Evolutionary conservation across 2,329 filamentous ascomycete genomes (phyloP), one percentile per base, ranked within the genome.

Genomic region (Dactylellina drechsleri): DNA sequence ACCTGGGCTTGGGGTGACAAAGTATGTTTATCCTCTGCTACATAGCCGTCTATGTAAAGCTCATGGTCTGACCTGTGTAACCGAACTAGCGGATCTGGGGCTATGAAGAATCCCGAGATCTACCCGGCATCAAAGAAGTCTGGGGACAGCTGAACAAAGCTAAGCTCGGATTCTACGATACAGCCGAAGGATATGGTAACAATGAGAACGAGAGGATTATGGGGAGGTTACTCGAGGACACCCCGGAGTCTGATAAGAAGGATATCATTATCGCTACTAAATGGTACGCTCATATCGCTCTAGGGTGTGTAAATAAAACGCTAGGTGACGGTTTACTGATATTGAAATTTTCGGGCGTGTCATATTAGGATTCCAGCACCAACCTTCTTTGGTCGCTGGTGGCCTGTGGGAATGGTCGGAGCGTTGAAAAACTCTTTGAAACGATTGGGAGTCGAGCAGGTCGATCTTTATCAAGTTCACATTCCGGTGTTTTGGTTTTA

Each of bases 151-250:
- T 82, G n/a, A 79, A 82, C 57, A 76, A 79, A 5, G 79, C 80
- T 3, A 81, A 81, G 13, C 71, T 84, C 23, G 83, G 82, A 64
- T 84, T 84, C 68, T 81, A 84, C 70, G 83, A 84, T 76, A 84
- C 83, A 4, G 83, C 83, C 7, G 82, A 84, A 78, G 81, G 80
- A 15, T 84, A 84, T 75, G 83, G 83, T 47, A 80, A 79, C 26
- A 82, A 83, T 2, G 80, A 83, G 66, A 83, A 81, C 65, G 83
- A 84, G 76, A 79, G 79, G 8, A 83, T 84, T 76, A 81, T 83
- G 66, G 81, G 82, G 2, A 79, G 80, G 20, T 78, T 84, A n/a
- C 81, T 84, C 71, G 77, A 80, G 28, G 82, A 79, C 0, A 79
- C 82, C 71, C 78, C 80, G 18, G 79, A 81, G 4, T 79, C 82